phyloP scores from a whole-genome alignment of 2,329 filamentous ascomycete genomes.

The Teratosphaeria gauchensis region DNA sequence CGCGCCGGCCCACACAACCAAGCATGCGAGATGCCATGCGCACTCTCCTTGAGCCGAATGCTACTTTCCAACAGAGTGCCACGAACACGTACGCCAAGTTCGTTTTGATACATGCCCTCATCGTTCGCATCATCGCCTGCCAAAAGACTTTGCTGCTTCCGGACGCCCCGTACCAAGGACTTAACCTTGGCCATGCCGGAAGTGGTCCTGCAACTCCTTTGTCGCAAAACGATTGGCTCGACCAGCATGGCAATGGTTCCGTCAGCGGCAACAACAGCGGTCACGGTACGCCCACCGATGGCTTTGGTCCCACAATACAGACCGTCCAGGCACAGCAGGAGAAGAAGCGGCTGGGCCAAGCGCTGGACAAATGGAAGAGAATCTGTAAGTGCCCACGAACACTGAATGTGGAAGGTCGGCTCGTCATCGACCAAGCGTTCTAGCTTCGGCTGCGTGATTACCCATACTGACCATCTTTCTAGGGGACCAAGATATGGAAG shows the following conservation, averaged over 20 bases:
- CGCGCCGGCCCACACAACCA: constrained; percentile 54
- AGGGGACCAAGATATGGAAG: constrained; percentile 61
- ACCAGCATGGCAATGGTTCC: constrained; percentile 26
- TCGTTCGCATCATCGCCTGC: constrained; percentile 50
- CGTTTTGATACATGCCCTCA: constrained; percentile 59
- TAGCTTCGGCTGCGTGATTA: neutral
- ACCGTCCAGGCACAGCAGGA: constrained; percentile 41
- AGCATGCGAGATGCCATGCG: constrained; percentile 53
- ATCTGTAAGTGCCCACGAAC: constrained; percentile 41
- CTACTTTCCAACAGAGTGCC: constrained; percentile 52
- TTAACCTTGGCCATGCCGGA: constrained; percentile 21
- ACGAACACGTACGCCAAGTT: constrained; percentile 69
- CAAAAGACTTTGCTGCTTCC: constrained; percentile 32
- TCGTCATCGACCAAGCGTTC: neutral
- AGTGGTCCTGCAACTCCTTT: constrained; percentile 48
- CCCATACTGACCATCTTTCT: neutral
- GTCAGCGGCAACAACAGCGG: constrained; percentile 26
- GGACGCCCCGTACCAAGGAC: constrained; percentile 15
- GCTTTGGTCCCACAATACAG: constrained; percentile 32
- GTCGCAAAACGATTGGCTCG: constrained; percentile 50
- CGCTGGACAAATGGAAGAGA: constrained; percentile 62
- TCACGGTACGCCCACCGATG: constrained; percentile 33
- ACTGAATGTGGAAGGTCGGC: constrained; percentile 33
- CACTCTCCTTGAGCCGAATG: constrained; percentile 49
- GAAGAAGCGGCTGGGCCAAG: constrained; percentile 38